Conservation (phyloP, 2,329 filamentous ascomycete species). For the Dactylonectria macrodidyma region DNA sequence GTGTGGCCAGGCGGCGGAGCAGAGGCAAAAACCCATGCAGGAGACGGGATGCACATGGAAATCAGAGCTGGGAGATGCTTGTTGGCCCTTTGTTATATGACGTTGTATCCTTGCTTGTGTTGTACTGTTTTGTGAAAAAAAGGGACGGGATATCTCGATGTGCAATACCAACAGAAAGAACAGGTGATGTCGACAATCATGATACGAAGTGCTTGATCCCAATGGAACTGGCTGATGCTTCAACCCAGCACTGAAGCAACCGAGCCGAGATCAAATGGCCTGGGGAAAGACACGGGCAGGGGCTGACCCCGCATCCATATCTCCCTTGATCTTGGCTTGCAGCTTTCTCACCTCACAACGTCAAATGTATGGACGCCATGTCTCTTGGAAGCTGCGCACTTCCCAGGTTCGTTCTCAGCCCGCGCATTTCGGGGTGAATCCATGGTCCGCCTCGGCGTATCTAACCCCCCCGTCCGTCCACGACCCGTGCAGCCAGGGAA, state of each 20-base stretch:
- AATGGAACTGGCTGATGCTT: neutral
- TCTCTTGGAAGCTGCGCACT: neutral
- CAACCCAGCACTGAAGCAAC: slow-evolving; percentile 10
- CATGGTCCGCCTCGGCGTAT: neutral
- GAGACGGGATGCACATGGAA: neutral
- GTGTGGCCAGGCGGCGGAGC: neutral
- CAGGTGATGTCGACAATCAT: too few species aligned
- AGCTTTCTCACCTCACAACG: slow-evolving; percentile 4
- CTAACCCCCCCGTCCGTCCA: too few species aligned
- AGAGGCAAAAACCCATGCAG: neutral
- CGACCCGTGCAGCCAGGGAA: neutral
- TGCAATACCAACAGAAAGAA: too few species aligned
- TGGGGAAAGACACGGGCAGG: slow-evolving; percentile 9
- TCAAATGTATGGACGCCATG: neutral
- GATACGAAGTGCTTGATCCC: too few species aligned
- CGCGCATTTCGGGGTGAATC: neutral
- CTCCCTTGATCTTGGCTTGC: slow-evolving; percentile 17
- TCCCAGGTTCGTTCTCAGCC: neutral
- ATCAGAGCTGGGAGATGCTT: neutral
- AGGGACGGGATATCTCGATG: too few species aligned
- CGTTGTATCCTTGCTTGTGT: too few species aligned
- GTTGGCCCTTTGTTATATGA: neutral
- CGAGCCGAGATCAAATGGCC: slow-evolving; percentile 24
- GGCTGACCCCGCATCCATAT: slow-evolving; percentile 29
- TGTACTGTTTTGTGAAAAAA: too few species aligned